Conservation (phyloP, 2,329 filamentous ascomycete species). For the Diaporthe sp. region DNA sequence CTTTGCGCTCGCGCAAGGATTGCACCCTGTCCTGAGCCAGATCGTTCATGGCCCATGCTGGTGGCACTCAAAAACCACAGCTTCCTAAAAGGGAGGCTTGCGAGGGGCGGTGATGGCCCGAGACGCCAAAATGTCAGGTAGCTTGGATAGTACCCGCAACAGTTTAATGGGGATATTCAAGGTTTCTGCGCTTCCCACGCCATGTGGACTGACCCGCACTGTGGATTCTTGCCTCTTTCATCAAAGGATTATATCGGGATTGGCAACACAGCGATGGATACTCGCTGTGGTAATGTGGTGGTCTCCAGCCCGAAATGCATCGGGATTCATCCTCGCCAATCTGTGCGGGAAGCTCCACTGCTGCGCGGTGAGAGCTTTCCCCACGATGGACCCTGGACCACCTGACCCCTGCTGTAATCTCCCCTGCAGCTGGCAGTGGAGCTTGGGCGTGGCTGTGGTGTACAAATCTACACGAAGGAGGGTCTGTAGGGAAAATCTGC, state of each 20-base stretch:
- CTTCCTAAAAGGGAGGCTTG: constrained; percentile 14
- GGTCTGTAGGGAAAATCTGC: constrained; percentile 22
- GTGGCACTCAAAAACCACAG: background rate
- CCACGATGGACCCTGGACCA: constrained; percentile 32
- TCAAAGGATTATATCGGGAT: background rate
- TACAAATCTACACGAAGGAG: background rate
- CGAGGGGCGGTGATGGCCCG: constrained; percentile 6
- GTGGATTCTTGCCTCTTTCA: background rate
- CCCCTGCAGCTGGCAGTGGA: constrained; percentile 32
- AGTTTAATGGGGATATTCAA: background rate
- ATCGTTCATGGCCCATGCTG: constrained; percentile 7
- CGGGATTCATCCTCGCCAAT: constrained; percentile 33
- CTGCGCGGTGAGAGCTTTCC: constrained; percentile 27
- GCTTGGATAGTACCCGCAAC: background rate
- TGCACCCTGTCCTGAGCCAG: background rate
- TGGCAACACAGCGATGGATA: background rate
- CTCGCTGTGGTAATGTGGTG: background rate
- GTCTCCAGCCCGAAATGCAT: constrained; percentile 31
- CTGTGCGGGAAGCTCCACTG: constrained; percentile 29
- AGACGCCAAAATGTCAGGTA: background rate
- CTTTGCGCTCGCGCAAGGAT: background rate
- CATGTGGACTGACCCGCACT: background rate
- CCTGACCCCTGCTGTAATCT: constrained; percentile 3
- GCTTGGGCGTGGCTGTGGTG: constrained; percentile 3
- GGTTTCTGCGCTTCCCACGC: background rate